phyloP scores from a whole-genome alignment of 306 rosid species.

The Pueraria montana region DNA sequence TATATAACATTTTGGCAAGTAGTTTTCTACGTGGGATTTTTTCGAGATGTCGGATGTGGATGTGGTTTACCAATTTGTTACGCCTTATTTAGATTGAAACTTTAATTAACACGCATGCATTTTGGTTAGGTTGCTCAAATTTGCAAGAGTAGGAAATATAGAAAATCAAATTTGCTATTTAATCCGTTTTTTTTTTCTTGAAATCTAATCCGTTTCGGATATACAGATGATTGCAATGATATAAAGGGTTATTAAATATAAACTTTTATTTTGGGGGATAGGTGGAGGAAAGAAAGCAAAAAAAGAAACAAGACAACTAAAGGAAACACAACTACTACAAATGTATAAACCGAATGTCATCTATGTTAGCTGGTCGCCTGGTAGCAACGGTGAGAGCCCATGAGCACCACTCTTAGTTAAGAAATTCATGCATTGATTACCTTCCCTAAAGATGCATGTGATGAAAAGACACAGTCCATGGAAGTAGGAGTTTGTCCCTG shows the following conservation, averaged over 20 bases:
- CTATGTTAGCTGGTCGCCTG: no score
- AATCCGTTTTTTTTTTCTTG: not conserved
- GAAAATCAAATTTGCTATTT: conserved; percentile 16
- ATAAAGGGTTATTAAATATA: not conserved
- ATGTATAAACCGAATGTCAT: no score
- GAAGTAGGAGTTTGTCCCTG: no score
- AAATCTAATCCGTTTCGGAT: not conserved
- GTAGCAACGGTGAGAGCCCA: no score
- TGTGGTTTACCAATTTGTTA: conserved; percentile 8
- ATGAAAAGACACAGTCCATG: no score
- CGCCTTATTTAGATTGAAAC: conserved; percentile 17
- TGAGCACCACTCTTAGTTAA: no score
- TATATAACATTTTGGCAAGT: not conserved
- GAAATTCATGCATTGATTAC: no score
- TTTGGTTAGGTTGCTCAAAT: not conserved
- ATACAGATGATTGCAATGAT: not conserved
- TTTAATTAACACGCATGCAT: conserved; percentile 3
- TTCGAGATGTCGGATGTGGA: not conserved
- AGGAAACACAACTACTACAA: no score
- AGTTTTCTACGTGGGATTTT: not conserved
- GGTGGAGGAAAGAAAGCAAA: no score
- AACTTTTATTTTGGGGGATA: no score
- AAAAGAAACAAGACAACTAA: no score
- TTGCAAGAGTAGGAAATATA: conserved; percentile 16
- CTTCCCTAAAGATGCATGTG: no score